Evolutionary conservation across 192 early-diverging fungal species (phyloP).

Genomic region (Coemansia sp.): DNA sequence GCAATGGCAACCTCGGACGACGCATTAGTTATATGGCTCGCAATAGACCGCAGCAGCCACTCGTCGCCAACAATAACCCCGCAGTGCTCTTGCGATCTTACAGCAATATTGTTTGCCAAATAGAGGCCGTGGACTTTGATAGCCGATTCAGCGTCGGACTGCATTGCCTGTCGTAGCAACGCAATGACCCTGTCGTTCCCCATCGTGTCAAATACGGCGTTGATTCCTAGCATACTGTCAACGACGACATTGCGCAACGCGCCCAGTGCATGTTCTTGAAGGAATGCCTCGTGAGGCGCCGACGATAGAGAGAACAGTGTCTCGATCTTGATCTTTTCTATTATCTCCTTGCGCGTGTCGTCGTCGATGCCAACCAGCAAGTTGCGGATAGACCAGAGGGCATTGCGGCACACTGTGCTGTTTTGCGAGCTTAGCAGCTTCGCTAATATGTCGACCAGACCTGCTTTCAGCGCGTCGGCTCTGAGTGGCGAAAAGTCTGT

Average conservation of each 20-base stretch:
- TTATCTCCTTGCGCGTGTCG: slow-evolving; percentile 32
- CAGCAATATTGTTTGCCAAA: slow-evolving; percentile 45
- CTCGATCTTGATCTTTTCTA: slow-evolving; percentile 26
- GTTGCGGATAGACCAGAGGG: slow-evolving; percentile 50
- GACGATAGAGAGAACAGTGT: slow-evolving; percentile 24
- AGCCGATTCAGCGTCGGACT: slow-evolving; percentile 4
- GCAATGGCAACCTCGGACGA: slow-evolving; percentile 42
- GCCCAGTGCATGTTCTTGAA: slow-evolving; percentile 44
- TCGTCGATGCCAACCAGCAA: slow-evolving; percentile 36
- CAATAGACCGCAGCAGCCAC: slow-evolving; percentile 28
- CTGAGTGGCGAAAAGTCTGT: slow-evolving; percentile 47
- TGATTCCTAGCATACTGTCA: slow-evolving; percentile 30
- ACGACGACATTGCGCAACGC: slow-evolving; percentile 40
- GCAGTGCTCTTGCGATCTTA: slow-evolving; percentile 26
- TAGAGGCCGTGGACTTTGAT: slow-evolving; percentile 44
- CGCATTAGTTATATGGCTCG: slow-evolving; percentile 7
- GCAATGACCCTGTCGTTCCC: slow-evolving; percentile 19
- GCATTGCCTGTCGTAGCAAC: slow-evolving; percentile 28
- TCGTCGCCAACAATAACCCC: slow-evolving; percentile 22
- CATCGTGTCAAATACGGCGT: slow-evolving; percentile 24
- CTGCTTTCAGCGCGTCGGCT: slow-evolving; percentile 42
- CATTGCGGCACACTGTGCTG: slow-evolving; percentile 36
- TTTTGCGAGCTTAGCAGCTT: slow-evolving; percentile 20
- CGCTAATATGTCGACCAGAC: slow-evolving; percentile 32
- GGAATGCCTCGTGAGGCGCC: slow-evolving; percentile 17